Percentiles rank a stretch among this genome's conserved stretches.
Conservation (phyloP, 371 early-diverging fungal genomes). For the Rhizomucor pusillus region DNA sequence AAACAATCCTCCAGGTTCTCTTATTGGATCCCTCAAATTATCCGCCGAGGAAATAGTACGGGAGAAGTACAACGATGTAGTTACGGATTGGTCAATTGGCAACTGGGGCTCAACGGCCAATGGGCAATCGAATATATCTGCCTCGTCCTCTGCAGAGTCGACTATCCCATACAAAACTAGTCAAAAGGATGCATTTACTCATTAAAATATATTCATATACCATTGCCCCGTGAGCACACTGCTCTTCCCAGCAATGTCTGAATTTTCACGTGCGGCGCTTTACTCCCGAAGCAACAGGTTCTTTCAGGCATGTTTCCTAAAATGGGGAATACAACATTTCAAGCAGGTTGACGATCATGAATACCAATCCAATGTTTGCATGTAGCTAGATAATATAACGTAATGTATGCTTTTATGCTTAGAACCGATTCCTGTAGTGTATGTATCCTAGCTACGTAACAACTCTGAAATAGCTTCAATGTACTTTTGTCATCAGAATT, state of each 20-base stretch:
- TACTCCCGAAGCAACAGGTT: neutral
- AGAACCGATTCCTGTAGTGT: slow-evolving; percentile 6
- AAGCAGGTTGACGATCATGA: no score
- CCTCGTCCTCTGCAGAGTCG: no score
- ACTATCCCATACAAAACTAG: neutral
- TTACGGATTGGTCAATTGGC: slow-evolving; percentile 68
- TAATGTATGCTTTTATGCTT: slow-evolving; percentile 3
- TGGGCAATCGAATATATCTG: no score
- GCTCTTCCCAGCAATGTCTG: no score
- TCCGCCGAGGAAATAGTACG: slow-evolving; percentile 62
- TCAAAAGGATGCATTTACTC: neutral
- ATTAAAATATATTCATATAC: neutral
- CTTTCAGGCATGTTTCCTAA: no score
- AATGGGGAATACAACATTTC: no score
- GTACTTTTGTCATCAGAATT: no score
- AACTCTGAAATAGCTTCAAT: no score
- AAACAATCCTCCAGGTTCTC: slow-evolving; percentile 48
- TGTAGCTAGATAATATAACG: neutral
- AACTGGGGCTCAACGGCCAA: slow-evolving; percentile 19
- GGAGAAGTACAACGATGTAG: slow-evolving; percentile 60
- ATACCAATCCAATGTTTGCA: no score
- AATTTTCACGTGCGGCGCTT: no score
- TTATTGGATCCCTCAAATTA: slow-evolving; percentile 70
- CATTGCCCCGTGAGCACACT: neutral
- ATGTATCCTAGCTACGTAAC: neutral